Evolutionary conservation across 164 flowering plant species (phyloP).

Genomic region (Magnolia sinica): DNA sequence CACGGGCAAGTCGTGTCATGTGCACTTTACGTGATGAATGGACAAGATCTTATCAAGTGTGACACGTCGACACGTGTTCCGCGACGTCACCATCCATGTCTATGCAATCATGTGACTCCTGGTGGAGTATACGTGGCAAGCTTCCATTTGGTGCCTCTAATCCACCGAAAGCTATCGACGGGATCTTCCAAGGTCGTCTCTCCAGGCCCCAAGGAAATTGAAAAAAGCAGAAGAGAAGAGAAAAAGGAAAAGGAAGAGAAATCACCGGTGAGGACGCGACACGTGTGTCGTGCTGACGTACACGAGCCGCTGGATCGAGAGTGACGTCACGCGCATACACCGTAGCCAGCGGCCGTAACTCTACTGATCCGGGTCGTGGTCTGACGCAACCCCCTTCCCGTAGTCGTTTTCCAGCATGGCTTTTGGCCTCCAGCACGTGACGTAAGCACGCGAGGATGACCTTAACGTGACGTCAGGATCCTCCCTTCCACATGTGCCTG

Average conservation of each 20-base stretch:
- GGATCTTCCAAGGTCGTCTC: not conserved
- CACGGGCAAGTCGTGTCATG: no score
- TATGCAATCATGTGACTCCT: not conserved
- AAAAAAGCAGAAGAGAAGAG: not conserved
- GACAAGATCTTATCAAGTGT: no score
- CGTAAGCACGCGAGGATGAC: not conserved
- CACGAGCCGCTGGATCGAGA: not conserved
- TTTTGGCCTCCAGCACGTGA: not conserved
- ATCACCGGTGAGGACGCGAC: not conserved
- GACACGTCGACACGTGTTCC: not conserved
- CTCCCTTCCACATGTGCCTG: not conserved
- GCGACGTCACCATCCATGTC: not conserved
- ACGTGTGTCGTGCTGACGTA: not conserved
- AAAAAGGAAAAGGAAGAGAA: not conserved
- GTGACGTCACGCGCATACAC: not conserved
- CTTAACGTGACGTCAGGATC: not conserved
- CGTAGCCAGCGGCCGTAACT: not conserved
- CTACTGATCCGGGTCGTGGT: conserved; percentile 1
- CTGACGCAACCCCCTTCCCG: not conserved
- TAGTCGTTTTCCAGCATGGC: not conserved
- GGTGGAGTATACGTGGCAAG: conserved; percentile 4
- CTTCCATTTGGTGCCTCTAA: not conserved
- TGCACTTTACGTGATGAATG: no score
- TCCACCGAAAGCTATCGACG: not conserved
- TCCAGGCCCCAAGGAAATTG: no score